Percentiles rank a stretch among this genome's conserved stretches.
These are phyloP conservation scores for Mortierella sp. DNA, from an alignment of 371 early-diverging fungal species.

Conservation along the genomic window DNA sequence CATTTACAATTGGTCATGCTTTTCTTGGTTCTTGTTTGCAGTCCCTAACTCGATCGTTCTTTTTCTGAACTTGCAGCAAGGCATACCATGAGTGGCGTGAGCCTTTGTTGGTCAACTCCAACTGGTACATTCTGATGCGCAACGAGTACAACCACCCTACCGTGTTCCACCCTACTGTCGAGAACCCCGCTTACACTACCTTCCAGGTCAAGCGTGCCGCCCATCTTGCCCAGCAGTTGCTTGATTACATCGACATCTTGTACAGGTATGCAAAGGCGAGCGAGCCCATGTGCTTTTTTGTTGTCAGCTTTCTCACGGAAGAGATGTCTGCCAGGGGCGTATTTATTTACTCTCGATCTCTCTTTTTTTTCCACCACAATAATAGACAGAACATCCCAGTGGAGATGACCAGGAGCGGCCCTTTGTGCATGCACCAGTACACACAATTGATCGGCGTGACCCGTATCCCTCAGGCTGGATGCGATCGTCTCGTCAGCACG, in stretches of 20 bases:
- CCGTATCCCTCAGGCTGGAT: conserved; percentile 81
- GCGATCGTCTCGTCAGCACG: conserved; percentile 70
- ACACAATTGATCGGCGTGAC: conserved; percentile 81
- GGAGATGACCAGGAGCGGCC: conserved; percentile 66
- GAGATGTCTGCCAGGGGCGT: not conserved
- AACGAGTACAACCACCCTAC: conserved; percentile 80
- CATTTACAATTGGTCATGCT: not conserved
- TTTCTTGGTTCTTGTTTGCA: no score
- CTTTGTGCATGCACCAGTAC: conserved; percentile 92
- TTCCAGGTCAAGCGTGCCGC: conserved; percentile 91
- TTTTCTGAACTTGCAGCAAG: conserved; percentile 42
- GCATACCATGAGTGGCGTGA: conserved; percentile 95
- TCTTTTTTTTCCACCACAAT: not conserved
- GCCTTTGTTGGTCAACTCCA: conserved; percentile 88
- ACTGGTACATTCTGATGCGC: conserved; percentile 84
- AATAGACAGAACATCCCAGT: conserved; percentile 64
- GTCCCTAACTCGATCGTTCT: not conserved
- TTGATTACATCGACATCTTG: conserved; percentile 82
- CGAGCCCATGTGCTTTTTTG: not conserved
- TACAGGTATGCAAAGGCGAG: conserved; percentile 62
- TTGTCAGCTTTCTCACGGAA: not conserved
- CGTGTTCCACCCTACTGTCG: conserved; percentile 59
- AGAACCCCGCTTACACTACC: conserved; percentile 67
- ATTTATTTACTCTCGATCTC: not conserved
- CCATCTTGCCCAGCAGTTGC: conserved; percentile 75